Percentiles rank a stretch among this genome's conserved stretches.
phyloP scores from a whole-genome alignment of 768 basidiomycete species.

The Suillus hirtellus region DNA sequence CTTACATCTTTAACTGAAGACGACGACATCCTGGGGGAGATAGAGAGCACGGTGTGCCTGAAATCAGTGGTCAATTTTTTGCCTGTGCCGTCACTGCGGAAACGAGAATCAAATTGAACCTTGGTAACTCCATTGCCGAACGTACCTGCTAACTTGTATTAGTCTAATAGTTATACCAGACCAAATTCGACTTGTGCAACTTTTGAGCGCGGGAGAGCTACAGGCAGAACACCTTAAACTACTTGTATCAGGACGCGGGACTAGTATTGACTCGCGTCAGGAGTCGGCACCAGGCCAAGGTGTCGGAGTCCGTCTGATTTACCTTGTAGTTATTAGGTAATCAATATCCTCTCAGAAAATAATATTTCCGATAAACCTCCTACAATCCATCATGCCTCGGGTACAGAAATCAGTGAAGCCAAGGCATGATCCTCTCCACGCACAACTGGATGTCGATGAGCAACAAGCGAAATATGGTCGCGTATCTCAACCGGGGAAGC shows the following conservation, averaged over 20 bases:
- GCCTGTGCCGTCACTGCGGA: background rate
- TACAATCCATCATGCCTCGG: slow-evolving; percentile 59
- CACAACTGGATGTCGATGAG: slow-evolving; percentile 83
- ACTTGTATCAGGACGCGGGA: background rate
- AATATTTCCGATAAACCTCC: slow-evolving; percentile 15
- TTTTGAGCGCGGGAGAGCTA: background rate
- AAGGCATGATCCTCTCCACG: slow-evolving; percentile 85
- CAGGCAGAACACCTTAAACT: background rate
- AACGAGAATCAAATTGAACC: background rate
- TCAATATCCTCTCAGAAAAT: slow-evolving; percentile 6
- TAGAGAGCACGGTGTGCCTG: background rate
- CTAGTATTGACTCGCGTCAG: background rate
- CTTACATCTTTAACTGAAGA: slow-evolving; percentile 16
- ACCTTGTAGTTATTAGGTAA: slow-evolving; percentile 5
- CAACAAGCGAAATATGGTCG: slow-evolving; percentile 74
- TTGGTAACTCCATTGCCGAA: background rate
- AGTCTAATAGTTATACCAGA: background rate
- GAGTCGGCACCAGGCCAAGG: background rate
- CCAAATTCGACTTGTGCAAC: background rate
- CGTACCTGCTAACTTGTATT: background rate
- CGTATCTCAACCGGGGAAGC: slow-evolving; percentile 72
- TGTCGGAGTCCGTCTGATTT: background rate
- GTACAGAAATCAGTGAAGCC: slow-evolving; percentile 53
- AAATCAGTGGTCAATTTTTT: background rate
- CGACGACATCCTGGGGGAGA: slow-evolving; percentile 13